Base-by-base conservation (phyloP, 192 early-diverging fungal genomes). In the Linnemannia exigua region DNA sequence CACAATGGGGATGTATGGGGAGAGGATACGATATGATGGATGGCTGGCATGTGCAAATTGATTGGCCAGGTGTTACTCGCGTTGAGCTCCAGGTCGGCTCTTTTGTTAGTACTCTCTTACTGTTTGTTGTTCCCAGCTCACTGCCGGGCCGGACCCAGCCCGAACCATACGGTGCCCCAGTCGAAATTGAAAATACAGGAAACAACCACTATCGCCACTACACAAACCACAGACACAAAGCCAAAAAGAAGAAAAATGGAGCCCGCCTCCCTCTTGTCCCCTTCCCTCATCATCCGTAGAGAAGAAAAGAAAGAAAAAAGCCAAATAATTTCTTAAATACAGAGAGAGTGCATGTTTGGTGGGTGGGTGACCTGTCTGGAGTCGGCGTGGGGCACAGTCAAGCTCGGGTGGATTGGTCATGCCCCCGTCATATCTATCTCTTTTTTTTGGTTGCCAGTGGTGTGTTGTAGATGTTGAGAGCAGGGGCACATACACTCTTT, bases 171-270 rank as follows among this genome's bases (percentile, higher is more conserved):
- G 68, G 68, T 36, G 38, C 68, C 36, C 68, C 68, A 70, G 68
- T 41, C 33, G 68, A 41, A 70, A 70, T 36, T 38, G n/a, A 41
- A 41, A 41, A 70, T 31, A 70, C 68, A 70, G 38, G 20, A 22
- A 33, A 14, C 33, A 36, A 70, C 33, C 68, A 36, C 33, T 41
- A 37, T 38, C 67, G 15, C 67, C 37, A 69, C 36, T 20, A 36
- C 38, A 16, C 38, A 16, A 7, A 41, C 58, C 58, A 61, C 54
- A 75, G 63, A 54, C 58, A 46, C 47, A 76, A 63, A 77, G 36
- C 35, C 37, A 41, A 67, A 75, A 67, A 28, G 66, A 75, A 28
- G 17, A 75, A 67, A 41, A 63, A 76, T 31, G 28, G 76, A 77
- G 67, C 76, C 76, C 52, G 74, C 52, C 52, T 61, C 74, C 20